Conservation (phyloP, 148 eudicot species). For the Linanthus parryae region DNA sequence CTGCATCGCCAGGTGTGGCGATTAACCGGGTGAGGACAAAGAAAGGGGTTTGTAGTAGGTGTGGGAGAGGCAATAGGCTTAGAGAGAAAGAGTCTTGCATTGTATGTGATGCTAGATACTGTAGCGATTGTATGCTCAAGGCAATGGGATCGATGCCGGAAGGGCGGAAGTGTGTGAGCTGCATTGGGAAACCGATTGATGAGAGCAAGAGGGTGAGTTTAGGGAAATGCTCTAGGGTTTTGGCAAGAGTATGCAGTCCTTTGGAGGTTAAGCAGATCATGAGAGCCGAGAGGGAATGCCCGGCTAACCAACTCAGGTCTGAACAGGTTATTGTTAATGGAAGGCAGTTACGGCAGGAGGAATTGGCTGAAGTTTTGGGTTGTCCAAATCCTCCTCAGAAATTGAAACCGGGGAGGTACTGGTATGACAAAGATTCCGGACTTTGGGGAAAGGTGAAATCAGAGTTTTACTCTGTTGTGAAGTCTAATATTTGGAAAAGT, state of each 20-base stretch:
- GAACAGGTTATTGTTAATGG: constrained; percentile 34
- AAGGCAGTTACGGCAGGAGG: constrained; percentile 19
- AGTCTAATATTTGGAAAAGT: no score
- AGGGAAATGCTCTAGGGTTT: constrained; percentile 27
- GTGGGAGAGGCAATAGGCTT: constrained; percentile 17
- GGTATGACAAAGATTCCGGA: constrained; percentile 43
- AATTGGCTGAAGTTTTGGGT: constrained; percentile 24
- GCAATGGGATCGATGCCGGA: constrained; percentile 49
- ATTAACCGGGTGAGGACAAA: constrained; percentile 5
- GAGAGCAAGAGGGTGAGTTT: constrained; percentile 21
- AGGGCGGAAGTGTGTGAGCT: constrained; percentile 36
- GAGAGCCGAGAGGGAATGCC: constrained; percentile 34
- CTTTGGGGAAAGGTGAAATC: constrained; percentile 42
- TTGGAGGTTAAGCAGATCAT: constrained; percentile 26
- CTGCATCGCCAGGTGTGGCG: constrained; percentile 1
- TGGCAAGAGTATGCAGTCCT: constrained; percentile 20
- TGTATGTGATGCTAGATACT: constrained; percentile 32
- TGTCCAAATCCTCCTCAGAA: constrained; percentile 25
- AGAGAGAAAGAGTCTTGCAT: constrained; percentile 22
- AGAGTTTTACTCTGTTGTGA: background rate
- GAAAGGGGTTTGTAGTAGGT: constrained; percentile 25
- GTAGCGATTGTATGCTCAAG: constrained; percentile 31
- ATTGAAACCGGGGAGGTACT: constrained; percentile 38
- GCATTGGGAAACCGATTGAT: constrained; percentile 33
- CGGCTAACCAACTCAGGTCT: constrained; percentile 29